Evolutionary conservation across 768 basidiomycete species (phyloP).

Genomic region (Boletus eberwhitei): DNA sequence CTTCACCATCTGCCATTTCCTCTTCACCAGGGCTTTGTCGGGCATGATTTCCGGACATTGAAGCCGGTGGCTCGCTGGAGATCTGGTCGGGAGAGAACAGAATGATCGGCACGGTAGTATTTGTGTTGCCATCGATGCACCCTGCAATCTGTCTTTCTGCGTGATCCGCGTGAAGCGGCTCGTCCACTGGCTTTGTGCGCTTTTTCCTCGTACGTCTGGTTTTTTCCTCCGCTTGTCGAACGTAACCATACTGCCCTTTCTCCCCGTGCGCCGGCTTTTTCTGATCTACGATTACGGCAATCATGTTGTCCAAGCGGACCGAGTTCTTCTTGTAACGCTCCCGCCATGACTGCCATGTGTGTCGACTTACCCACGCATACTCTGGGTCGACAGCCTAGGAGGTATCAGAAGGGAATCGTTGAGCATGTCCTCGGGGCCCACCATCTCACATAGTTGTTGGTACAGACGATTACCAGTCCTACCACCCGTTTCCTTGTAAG

Average conservation of each 20-base stretch:
- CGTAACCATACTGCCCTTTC: constrained; percentile 81
- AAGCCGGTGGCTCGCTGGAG: constrained; percentile 28
- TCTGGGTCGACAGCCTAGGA: constrained; percentile 62
- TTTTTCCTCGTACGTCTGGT: constrained; percentile 54
- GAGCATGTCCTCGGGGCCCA: constrained; percentile 25
- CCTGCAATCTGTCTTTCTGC: constrained; percentile 17
- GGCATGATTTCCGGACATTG: constrained; percentile 20
- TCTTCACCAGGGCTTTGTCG: constrained; percentile 55
- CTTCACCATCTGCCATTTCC: constrained; percentile 59
- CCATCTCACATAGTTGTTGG: constrained; percentile 76
- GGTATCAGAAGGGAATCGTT: background rate
- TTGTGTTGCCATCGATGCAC: constrained; percentile 5
- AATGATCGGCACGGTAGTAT: constrained; percentile 22
- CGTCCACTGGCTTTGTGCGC: constrained; percentile 34
- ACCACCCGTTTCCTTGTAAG: constrained; percentile 79
- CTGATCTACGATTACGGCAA: constrained; percentile 63
- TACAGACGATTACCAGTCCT: constrained; percentile 81
- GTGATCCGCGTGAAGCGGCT: constrained; percentile 20
- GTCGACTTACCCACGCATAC: constrained; percentile 74
- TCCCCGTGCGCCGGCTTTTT: constrained; percentile 67
- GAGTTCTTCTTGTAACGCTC: constrained; percentile 87
- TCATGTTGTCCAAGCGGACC: constrained; percentile 58
- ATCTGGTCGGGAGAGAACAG: constrained; percentile 24
- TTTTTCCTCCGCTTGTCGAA: constrained; percentile 71
- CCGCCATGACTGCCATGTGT: constrained; percentile 90